Conservation (phyloP, 2,329 filamentous ascomycete genomes). For the Rhinocladiella similis region DNA sequence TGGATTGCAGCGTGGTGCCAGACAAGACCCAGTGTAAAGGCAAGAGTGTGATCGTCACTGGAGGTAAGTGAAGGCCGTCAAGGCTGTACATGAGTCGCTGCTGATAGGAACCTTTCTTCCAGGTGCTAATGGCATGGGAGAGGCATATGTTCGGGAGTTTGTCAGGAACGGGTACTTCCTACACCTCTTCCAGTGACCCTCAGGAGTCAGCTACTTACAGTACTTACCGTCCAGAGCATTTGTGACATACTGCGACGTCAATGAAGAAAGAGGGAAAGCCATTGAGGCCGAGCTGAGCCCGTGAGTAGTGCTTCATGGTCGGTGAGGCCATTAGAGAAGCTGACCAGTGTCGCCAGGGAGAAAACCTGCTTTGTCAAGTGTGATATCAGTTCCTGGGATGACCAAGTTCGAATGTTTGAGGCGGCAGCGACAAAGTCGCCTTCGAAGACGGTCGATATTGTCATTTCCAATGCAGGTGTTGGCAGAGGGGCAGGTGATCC, state of each 20-base stretch:
- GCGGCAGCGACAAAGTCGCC: constrained; percentile 40
- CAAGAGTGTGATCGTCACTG: constrained; percentile 26
- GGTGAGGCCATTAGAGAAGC: not conserved
- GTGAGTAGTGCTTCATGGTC: not conserved
- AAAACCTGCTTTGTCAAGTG: constrained; percentile 6
- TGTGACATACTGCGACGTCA: constrained; percentile 40
- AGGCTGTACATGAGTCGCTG: not conserved
- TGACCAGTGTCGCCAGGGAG: not conserved
- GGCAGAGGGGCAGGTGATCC: constrained; percentile 20
- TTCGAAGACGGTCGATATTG: constrained; percentile 45
- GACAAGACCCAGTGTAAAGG: constrained; percentile 41
- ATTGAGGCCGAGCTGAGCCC: constrained; percentile 8
- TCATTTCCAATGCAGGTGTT: constrained; percentile 52
- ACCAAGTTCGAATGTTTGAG: constrained; percentile 45
- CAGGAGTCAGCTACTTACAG: not conserved
- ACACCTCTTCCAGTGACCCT: not conserved
- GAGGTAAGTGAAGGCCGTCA: constrained; percentile 3
- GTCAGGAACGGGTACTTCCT: constrained; percentile 14
- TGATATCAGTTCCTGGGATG: constrained; percentile 37
- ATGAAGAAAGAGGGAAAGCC: constrained; percentile 10
- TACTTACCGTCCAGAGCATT: constrained; percentile 31
- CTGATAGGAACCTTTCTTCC: not conserved
- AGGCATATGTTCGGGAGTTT: constrained; percentile 40
- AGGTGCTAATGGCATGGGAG: constrained; percentile 40
- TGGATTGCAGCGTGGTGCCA: constrained; percentile 24